These are phyloP conservation scores for Choiromyces venosus DNA, from an alignment of 495 filamentous ascomycete species.

Conservation along the genomic window DNA sequence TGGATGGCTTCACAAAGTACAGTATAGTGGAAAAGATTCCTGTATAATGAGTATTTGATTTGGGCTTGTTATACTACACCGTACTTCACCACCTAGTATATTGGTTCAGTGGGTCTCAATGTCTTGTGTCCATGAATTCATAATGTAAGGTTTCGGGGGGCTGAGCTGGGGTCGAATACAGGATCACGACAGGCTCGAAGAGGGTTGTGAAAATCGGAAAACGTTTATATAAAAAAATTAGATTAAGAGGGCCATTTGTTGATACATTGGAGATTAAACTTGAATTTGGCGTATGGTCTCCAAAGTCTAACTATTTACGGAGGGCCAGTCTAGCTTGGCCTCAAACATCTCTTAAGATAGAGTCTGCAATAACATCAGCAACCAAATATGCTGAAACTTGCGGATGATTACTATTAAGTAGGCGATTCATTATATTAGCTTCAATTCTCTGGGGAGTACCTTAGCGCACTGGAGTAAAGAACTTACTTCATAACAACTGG, in stretches of 20 bases:
- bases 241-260: neutral
- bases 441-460: neutral
- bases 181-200: neutral
- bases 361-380: constrained; percentile 29
- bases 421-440: constrained; percentile 5
- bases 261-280: neutral
- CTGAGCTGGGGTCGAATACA: too few species aligned
- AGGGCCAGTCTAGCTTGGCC: rapidly evolving
- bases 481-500: constrained; percentile 45
- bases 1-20: neutral
- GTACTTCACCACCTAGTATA: neutral
- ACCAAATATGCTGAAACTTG: constrained; percentile 33
- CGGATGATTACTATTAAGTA: constrained; percentile 24
- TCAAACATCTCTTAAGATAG: constrained; percentile 19
- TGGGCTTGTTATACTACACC: neutral
- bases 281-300: neutral
- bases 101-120: neutral
- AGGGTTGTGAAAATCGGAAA: neutral
- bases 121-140: neutral
- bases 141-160: neutral
- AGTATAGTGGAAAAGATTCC: neutral
- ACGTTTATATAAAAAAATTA: neutral
- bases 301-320: neutral
- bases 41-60: neutral
- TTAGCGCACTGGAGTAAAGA: neutral